A percentile compares a stretch with the other conserved stretches of the same genome.
Evolutionary conservation across 2,329 filamentous ascomycete genomes (phyloP).

Genomic region (Huntiella decipiens): DNA sequence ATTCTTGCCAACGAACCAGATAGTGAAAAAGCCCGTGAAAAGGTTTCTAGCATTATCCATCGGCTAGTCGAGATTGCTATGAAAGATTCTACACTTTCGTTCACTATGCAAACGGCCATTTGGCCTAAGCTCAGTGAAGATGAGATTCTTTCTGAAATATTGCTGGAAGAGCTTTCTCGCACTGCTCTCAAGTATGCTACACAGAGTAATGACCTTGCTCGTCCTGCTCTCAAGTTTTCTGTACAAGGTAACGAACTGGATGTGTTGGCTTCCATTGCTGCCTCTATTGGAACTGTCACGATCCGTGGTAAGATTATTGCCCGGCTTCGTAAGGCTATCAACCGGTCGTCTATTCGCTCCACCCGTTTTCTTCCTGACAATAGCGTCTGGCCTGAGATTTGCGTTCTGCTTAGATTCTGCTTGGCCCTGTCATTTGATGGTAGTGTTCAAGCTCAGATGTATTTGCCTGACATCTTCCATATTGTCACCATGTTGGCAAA

Average conservation of each 20-base stretch:
- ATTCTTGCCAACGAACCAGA: slow-evolving; percentile 40
- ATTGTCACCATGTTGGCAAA: slow-evolving; percentile 53
- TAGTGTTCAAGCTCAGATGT: slow-evolving; percentile 47
- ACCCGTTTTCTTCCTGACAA: slow-evolving; percentile 48
- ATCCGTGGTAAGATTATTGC: slow-evolving; percentile 46
- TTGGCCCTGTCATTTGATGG: slow-evolving; percentile 49
- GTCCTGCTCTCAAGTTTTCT: slow-evolving; percentile 14
- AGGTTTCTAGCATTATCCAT: slow-evolving; percentile 41
- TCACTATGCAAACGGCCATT: slow-evolving; percentile 43
- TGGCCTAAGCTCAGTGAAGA: slow-evolving; percentile 47
- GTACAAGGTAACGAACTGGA: slow-evolving; percentile 38
- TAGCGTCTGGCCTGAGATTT: slow-evolving; percentile 50
- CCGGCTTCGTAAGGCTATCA: slow-evolving; percentile 45
- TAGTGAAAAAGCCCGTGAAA: slow-evolving; percentile 46
- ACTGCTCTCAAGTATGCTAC: slow-evolving; percentile 31
- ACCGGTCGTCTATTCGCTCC: slow-evolving; percentile 46
- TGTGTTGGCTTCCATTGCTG: slow-evolving; percentile 41
- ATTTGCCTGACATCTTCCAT: slow-evolving; percentile 50
- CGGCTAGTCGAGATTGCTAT: slow-evolving; percentile 48
- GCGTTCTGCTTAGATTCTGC: slow-evolving; percentile 46
- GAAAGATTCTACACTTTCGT: slow-evolving; percentile 37
- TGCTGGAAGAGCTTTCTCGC: slow-evolving; percentile 48
- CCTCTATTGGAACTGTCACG: slow-evolving; percentile 44
- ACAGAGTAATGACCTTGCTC: not conserved
- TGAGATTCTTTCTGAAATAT: slow-evolving; percentile 45